Base-by-base conservation (phyloP, 495 filamentous ascomycete genomes). In the Platismatia glauca region DNA sequence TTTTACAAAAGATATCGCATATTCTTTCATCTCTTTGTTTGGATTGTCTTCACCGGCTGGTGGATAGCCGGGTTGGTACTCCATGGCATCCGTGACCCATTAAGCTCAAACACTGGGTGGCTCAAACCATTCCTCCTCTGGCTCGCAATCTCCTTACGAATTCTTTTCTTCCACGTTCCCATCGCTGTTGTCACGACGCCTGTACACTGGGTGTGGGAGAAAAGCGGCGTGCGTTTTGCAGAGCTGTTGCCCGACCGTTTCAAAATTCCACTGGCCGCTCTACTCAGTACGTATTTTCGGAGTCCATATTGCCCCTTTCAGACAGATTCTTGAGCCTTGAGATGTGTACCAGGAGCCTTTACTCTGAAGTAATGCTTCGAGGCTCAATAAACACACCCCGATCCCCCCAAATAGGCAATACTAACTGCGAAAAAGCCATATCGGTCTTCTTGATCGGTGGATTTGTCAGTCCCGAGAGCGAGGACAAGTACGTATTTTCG, bases 121-220 rank as follows among this genome's bases (percentile, higher is more conserved):
- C 66, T 95, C 66, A 83, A 91, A 38, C 90, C 91, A 11, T 91
- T 92, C 74, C 80, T 96, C 44, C 62, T 96, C 20, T 96, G 85
- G 73, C 82, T 95, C 44, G 81, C 75, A 60, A 85, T 95, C 67
- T 82, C 81, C 11, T 72, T 95, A 62, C 85, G 91, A 7, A 72
- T 95, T 52, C 67, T 95, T 65, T 86, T 85, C 73, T 81, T 89
- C 69, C 85, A 89, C 68, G 73, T 95, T 15, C 87, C 89, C 0
- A 80, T 86, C 64, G 77, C 76, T 38, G 78, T 89, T 63, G 68
- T 88, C 62, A 83, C 84, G 64, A 78, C 71, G 61, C 89, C 90
- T 3, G 78, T 87, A 69, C 77, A 81, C 61, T 84, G 74, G 22
- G 66, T 86, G 37, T 95, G 90, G 89, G 75, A 75, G 34, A 75